A percentile compares a stretch with the other conserved stretches of the same genome.
These are phyloP conservation scores for Aspergillus neoniger DNA, from an alignment of 2,329 filamentous ascomycete species.

Conservation along the genomic window DNA sequence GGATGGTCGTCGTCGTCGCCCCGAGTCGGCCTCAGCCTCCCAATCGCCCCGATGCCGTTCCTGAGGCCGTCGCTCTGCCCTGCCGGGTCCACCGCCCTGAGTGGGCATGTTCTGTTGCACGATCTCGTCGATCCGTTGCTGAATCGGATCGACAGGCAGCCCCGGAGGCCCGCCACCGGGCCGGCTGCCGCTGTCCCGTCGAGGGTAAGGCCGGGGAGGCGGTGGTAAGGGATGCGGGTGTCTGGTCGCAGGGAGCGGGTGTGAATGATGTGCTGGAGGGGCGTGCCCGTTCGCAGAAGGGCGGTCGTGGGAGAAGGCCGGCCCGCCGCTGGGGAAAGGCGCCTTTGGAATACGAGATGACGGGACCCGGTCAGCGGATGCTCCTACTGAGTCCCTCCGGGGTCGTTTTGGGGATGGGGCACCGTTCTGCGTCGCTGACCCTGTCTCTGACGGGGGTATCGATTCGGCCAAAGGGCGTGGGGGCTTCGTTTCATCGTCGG, in stretches of 20 bases:
- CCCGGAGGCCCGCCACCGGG: conserved; percentile 7
- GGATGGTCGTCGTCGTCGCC: conserved; percentile 18
- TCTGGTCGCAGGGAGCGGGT: conserved; percentile 18
- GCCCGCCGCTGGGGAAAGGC: conserved; percentile 8
- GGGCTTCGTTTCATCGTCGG: conserved; percentile 24
- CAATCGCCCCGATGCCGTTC: conserved; percentile 23
- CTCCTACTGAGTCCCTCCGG: conserved; percentile 29
- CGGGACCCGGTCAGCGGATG: conserved; percentile 5
- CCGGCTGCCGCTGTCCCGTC: conserved; percentile 19
- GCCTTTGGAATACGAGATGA: conserved; percentile 15
- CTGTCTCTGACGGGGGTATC: conserved; percentile 9
- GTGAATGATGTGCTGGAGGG: conserved; percentile 12
- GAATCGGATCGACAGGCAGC: conserved; percentile 32
- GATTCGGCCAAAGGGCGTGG: conserved; percentile 16
- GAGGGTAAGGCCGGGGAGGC: conserved; percentile 20
- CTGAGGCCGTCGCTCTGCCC: conserved; percentile 17
- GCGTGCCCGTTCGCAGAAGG: conserved; percentile 21
- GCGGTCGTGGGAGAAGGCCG: conserved; percentile 18
- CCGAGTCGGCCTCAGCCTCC: conserved; percentile 20
- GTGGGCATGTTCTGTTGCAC: conserved; percentile 30
- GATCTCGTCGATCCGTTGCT: conserved; percentile 41
- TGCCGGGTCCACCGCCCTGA: conserved; percentile 2
- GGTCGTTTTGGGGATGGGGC: conserved; percentile 42
- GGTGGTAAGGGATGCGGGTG: conserved; percentile 26
- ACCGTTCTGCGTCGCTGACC: conserved; percentile 24